Evolutionary conservation across 805 yeast species (phyloP).

Genomic region (Candida cerambycidarum): DNA sequence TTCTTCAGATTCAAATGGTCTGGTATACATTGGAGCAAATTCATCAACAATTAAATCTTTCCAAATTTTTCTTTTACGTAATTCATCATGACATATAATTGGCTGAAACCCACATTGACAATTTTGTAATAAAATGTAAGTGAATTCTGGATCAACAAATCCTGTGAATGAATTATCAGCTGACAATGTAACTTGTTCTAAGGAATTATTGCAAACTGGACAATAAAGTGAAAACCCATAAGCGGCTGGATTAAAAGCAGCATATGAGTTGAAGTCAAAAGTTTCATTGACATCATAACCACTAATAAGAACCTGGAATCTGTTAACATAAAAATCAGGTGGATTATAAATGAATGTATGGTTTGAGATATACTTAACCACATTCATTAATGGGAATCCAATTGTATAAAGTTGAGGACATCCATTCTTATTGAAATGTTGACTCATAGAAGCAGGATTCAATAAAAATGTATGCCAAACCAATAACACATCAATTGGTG

Average conservation of each 20-base stretch:
- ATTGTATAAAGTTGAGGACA: slow-evolving; percentile 13
- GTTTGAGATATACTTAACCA: slow-evolving; percentile 9
- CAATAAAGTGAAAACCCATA: slow-evolving; percentile 12
- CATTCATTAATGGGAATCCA: slow-evolving; percentile 20
- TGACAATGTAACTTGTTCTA: slow-evolving; percentile 12
- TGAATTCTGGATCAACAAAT: slow-evolving; percentile 13
- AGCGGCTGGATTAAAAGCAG: slow-evolving; percentile 5
- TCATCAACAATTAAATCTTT: slow-evolving; percentile 9
- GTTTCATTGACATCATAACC: slow-evolving; percentile 3
- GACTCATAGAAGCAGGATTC: slow-evolving; percentile 14
- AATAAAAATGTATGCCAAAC: slow-evolving; percentile 23
- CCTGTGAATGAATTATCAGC: slow-evolving; percentile 9
- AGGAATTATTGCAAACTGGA: slow-evolving; percentile 14
- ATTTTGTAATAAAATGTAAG: slow-evolving; percentile 1
- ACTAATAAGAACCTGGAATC: neutral
- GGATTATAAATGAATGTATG: slow-evolving; percentile 10
- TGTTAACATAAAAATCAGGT: neutral
- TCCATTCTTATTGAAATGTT: neutral
- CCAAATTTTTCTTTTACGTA: slow-evolving; percentile 21
- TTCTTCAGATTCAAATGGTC: slow-evolving; percentile 44
- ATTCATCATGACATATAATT: slow-evolving; percentile 20
- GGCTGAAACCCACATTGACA: slow-evolving; percentile 17
- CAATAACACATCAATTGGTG: slow-evolving; percentile 23
- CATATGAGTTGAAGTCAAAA: slow-evolving; percentile 8
- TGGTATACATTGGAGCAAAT: neutral